phyloP scores from a whole-genome alignment of 805 yeast species.

The Cyberlindnera lachancei region DNA sequence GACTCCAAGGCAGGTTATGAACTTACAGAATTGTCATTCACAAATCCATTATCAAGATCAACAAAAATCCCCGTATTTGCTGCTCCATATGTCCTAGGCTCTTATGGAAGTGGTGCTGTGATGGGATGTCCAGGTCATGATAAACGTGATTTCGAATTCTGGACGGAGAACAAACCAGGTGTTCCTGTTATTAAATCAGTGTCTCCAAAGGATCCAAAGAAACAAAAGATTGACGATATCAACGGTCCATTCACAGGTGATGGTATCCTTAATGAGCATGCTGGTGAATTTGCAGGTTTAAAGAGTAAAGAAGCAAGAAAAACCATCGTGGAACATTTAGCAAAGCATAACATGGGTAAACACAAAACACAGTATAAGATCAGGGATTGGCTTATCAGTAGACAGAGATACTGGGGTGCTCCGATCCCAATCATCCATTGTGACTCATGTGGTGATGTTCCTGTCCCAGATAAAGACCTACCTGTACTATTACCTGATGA shows the following conservation, averaged over 20 bases:
- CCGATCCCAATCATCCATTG: slow-evolving; percentile 96
- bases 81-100: slow-evolving; percentile 83
- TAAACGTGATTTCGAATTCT: slow-evolving; percentile 72
- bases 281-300: slow-evolving; percentile 46
- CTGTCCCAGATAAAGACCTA: slow-evolving; percentile 82
- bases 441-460: slow-evolving; percentile 75
- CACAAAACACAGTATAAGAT: slow-evolving; percentile 49
- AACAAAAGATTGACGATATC: slow-evolving; percentile 4
- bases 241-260: slow-evolving; percentile 31
- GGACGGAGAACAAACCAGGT: slow-evolving; percentile 55
- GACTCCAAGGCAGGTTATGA: slow-evolving; percentile 56
- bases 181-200: slow-evolving; percentile 12
- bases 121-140: slow-evolving; percentile 99
- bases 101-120: slow-evolving; percentile 88
- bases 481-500: slow-evolving; percentile 76
- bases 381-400: slow-evolving; percentile 90
- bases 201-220: slow-evolving; percentile 10
- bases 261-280: slow-evolving; percentile 42
- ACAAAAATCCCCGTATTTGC: slow-evolving; percentile 64
- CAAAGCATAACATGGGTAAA: slow-evolving; percentile 34
- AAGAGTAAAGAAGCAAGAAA: slow-evolving; percentile 42
- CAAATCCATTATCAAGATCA: slow-evolving; percentile 51
- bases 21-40: slow-evolving; percentile 35
- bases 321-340: slow-evolving; percentile 37
- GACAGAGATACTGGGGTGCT: slow-evolving; percentile 98